Evolutionary conservation across 108 stramenopile species (phyloP), one percentile per base, ranked within the genome.

Genomic region (Pseudonitzschia delicatissima): DNA sequence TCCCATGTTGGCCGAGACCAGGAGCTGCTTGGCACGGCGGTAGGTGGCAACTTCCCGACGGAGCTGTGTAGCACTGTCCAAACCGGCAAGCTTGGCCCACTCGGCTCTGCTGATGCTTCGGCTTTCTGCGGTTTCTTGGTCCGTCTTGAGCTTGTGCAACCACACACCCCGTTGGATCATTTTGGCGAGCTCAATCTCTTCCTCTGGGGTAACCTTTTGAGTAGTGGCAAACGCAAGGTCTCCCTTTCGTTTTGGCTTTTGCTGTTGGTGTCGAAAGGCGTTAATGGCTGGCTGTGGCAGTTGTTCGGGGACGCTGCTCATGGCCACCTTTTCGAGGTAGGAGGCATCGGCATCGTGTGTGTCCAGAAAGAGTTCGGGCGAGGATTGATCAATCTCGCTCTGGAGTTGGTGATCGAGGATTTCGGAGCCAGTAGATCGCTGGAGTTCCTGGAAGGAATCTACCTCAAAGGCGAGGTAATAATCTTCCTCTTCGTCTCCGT

Each of bases 1-100:
- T 9, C 90, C 88, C 64, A 94, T 79, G 65, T 94, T 94, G 61
- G 85, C 79, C 53, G 72, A 66, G 13, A 91, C 90, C 21, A 94
- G 59, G 29, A 82, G 48, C 33, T 90, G 83, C 76, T 91, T 90
- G 42, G 88, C 90, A 9, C 50, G 45, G 12, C 90, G 78, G 52
- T 94, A 90, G 25, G 84, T 76, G 27, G 78, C 67, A 0, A 94
- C 78, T 5, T 72, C 37, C 25, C 73, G 50, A 8, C 92, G 82
- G 13, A 94, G 57, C 34, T 82, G 72, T 57, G 76, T 81, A 31
- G 80, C 47, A 6, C 78, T 60, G 28, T 67, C 57, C 25, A 87
- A 37, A 23, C 67, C 69, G n/a, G 86, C 88, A 15, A 85, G 37
- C 15, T 76, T 33, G 8, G 87, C 78, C 92, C 92, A 93, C 64